Evolutionary conservation across 2,329 filamentous ascomycete genomes (phyloP).

Genomic region (Aspergillus melleus): DNA sequence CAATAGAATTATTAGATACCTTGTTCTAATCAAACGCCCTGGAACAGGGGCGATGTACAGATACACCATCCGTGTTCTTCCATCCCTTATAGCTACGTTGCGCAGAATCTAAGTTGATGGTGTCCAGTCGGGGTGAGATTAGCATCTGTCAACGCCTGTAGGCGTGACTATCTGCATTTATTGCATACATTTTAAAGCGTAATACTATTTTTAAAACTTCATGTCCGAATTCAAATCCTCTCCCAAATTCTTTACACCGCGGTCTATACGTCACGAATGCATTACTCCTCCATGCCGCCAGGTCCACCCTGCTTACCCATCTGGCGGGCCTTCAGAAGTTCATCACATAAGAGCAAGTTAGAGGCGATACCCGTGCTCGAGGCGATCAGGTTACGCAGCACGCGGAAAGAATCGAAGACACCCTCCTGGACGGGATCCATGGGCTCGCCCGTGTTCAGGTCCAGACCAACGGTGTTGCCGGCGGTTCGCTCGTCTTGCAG

Average conservation of each 20-base stretch:
- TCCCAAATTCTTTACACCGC: conserved; percentile 28
- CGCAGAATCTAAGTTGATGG: neutral
- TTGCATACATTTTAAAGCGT: conserved; percentile 21
- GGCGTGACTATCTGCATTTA: conserved; percentile 15
- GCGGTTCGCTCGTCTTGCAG: conserved; percentile 84
- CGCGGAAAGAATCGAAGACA: conserved; percentile 94
- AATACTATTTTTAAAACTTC: conserved; percentile 15
- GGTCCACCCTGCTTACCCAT: conserved; percentile 63
- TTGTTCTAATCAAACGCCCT: neutral
- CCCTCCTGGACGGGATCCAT: conserved; percentile 95
- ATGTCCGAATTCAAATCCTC: conserved; percentile 15
- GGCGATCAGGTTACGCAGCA: conserved; percentile 88
- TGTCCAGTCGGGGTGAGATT: neutral
- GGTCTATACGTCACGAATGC: conserved; percentile 22
- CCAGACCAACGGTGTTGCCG: conserved; percentile 81
- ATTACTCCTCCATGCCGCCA: conserved; percentile 45
- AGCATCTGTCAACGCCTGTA: conserved; percentile 6
- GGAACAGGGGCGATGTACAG: neutral
- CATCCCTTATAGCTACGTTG: neutral
- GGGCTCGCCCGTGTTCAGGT: conserved; percentile 81
- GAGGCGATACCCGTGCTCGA: conserved; percentile 94
- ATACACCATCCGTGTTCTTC: neutral
- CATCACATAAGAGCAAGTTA: conserved; percentile 92
- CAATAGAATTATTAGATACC: neutral
- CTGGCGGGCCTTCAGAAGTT: conserved; percentile 95